phyloP scores from a whole-genome alignment of 352 stramenopile genomes.

The Thalassiosira tumida region DNA sequence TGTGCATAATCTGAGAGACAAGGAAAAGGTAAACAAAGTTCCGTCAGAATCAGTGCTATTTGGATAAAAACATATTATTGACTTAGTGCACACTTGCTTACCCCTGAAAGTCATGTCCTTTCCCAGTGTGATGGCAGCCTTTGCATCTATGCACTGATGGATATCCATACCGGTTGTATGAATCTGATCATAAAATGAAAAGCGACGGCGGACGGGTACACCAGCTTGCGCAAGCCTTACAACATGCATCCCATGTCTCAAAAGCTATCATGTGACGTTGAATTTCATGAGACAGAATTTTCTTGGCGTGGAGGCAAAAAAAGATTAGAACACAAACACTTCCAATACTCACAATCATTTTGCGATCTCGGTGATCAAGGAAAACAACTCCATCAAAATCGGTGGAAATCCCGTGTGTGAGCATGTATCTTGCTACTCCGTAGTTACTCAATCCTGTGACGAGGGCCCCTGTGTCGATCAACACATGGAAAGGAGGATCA shows the following conservation, averaged over 20 bases:
- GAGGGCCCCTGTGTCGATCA: conserved; percentile 94
- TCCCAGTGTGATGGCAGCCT: conserved; percentile 92
- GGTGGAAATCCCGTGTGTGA: conserved; percentile 90
- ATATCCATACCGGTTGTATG: conserved; percentile 96
- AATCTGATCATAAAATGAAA: conserved; percentile 96
- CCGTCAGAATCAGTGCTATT: background rate
- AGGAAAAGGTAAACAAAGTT: background rate
- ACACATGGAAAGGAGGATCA: conserved; percentile 90
- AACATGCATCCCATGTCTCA: conserved; percentile 95
- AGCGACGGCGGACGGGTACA: conserved; percentile 89
- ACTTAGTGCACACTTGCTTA: background rate
- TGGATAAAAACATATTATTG: background rate
- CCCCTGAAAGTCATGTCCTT: conserved; percentile 97
- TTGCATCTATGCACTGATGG: conserved; percentile 92
- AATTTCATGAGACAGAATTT: conserved; percentile 30
- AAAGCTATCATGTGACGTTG: conserved; percentile 81
- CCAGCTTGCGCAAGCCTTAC: conserved; percentile 93
- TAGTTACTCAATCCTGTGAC: conserved; percentile 94
- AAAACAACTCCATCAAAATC: conserved; percentile 93
- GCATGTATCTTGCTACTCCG: conserved; percentile 92
- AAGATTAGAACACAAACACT: background rate
- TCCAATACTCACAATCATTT: conserved; percentile 90
- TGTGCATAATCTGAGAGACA: conserved; percentile 91
- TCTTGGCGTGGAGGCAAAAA: conserved; percentile 23
- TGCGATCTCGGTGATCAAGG: conserved; percentile 92